Evolutionary conservation across 2,329 filamentous ascomycete genomes (phyloP).

Genomic region (Penicillium italicum): DNA sequence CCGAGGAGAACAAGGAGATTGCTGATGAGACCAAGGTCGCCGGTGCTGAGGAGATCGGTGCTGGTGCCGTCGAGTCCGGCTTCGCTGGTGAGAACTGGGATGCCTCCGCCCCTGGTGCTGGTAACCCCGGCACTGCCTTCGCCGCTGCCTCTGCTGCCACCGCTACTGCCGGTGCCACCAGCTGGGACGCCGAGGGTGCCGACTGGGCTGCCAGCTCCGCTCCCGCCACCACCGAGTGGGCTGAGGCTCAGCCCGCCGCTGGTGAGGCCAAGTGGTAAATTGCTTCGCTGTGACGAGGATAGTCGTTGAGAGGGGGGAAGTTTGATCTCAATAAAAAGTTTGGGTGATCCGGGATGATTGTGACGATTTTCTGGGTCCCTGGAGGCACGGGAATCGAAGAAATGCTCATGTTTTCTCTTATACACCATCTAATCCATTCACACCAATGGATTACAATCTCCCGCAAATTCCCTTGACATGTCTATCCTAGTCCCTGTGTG

Average conservation of each 20-base stretch:
- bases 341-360: constrained; percentile 27
- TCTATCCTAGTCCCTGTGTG: constrained; percentile 41
- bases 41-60: constrained; percentile 77
- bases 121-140: constrained; percentile 61
- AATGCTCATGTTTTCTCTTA: constrained; percentile 27
- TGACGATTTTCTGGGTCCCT: constrained; percentile 15
- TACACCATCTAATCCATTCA: constrained; percentile 20
- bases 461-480: constrained; percentile 35
- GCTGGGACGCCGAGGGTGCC: constrained; percentile 58
- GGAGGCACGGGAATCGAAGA: constrained; percentile 14
- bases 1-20: constrained; percentile 96
- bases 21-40: constrained; percentile 78
- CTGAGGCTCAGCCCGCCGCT: constrained; percentile 34
- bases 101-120: constrained; percentile 61
- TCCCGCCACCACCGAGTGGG: constrained; percentile 40
- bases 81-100: constrained; percentile 84
- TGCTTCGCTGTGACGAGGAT: constrained; percentile 25
- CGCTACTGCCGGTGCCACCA: constrained; percentile 54
- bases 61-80: constrained; percentile 72
- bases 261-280: constrained; percentile 43
- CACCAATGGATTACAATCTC: constrained; percentile 21
- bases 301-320: constrained; percentile 30
- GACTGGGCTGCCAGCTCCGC: constrained; percentile 53
- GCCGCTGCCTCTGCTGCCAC: constrained; percentile 63
- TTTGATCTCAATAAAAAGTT: constrained; percentile 23